These are phyloP conservation scores for Ogataea paradorogensis DNA, from an alignment of 805 yeast species.

Conservation along the genomic window DNA sequence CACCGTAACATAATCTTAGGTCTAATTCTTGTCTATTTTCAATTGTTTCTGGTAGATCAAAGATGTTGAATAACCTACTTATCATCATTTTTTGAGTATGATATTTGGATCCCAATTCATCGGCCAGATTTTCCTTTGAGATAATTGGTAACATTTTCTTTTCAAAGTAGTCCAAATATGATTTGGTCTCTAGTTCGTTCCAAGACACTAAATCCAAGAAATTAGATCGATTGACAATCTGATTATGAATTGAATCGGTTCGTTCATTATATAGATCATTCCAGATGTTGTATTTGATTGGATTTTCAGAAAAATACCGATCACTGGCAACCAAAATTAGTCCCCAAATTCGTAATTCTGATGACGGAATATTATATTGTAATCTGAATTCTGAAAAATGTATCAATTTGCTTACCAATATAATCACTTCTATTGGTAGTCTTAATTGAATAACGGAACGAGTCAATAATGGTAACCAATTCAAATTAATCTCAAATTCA, in stretches of 20 bases:
- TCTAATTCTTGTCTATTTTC: not conserved
- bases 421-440: conserved; percentile 50
- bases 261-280: conserved; percentile 9
- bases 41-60: conserved; percentile 8
- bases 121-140: conserved; percentile 9
- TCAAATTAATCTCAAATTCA: conserved; percentile 18
- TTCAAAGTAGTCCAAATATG: conserved; percentile 52
- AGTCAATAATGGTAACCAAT: conserved; percentile 40
- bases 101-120: conserved; percentile 7
- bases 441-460: conserved; percentile 41
- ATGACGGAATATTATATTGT: conserved; percentile 20
- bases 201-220: conserved; percentile 42
- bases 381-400: conserved; percentile 14
- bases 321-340: conserved; percentile 34
- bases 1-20: not conserved
- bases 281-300: conserved; percentile 32
- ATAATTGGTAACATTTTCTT: conserved; percentile 21
- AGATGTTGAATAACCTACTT: conserved; percentile 15
- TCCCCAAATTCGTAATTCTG: conserved; percentile 39
- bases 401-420: conserved; percentile 32
- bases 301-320: conserved; percentile 29
- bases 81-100: conserved; percentile 15
- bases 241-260: conserved; percentile 13
- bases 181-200: conserved; percentile 43
- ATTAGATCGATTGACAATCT: conserved; percentile 23